A percentile compares a stretch with the other conserved stretches of the same genome.
phyloP scores from a whole-genome alignment of 768 basidiomycete genomes.

The Leucocoprinus leucothites region DNA sequence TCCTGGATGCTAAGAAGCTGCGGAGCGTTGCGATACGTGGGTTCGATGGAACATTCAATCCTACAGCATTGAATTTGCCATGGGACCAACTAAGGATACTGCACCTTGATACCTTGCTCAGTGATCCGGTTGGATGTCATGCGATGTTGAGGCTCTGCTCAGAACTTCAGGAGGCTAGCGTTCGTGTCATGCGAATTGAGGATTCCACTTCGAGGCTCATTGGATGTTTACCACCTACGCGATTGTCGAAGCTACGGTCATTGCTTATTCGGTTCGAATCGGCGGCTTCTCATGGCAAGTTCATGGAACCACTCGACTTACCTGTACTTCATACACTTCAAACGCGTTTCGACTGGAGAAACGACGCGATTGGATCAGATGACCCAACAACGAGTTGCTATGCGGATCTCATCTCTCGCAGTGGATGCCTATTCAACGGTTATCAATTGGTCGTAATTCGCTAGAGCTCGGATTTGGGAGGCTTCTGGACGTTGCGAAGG shows the following conservation, averaged over 20 bases:
- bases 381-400: conserved; percentile 1
- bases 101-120: conserved; percentile 8
- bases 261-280: conserved; percentile 7
- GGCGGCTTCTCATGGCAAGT: conserved; percentile 1
- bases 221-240: background rate
- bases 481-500: background rate
- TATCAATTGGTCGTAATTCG: conserved; percentile 10
- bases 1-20: conserved; percentile 12
- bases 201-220: conserved; percentile 1
- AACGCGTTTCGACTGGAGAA: conserved; percentile 11
- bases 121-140: conserved; percentile 10
- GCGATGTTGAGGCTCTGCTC: conserved; percentile 7
- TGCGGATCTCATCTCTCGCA: conserved; percentile 7
- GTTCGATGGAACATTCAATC: conserved; percentile 16
- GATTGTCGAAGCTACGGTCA: background rate
- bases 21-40: conserved; percentile 14
- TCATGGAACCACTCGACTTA: conserved; percentile 11
- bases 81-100: conserved; percentile 18
- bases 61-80: conserved; percentile 13
- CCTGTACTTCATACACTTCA: conserved; percentile 4
- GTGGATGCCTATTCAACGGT: conserved; percentile 8
- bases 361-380: background rate
- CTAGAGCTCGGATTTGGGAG: conserved; percentile 6
- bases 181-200: conserved; percentile 10
- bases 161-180: background rate